Evolutionary conservation across 345 rosid genomes (phyloP).

Genomic region (Orychophragmus violaceus): DNA sequence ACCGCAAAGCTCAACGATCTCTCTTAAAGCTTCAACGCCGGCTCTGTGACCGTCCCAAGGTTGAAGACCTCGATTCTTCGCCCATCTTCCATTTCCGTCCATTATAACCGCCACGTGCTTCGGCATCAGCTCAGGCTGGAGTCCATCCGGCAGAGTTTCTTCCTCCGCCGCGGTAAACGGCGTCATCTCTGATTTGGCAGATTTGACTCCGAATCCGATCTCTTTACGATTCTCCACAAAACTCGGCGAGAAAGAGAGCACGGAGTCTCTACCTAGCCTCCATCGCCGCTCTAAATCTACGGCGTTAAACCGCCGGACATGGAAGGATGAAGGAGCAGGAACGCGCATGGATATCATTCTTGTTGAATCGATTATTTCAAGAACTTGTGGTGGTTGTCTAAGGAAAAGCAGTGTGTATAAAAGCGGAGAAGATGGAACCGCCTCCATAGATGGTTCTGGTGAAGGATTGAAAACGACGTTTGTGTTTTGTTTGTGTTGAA

Average conservation of each 20-base stretch:
- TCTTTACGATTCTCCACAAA: background rate
- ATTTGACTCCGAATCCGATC: background rate
- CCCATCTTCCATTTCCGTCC: slow-evolving; percentile 86
- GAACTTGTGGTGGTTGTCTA: background rate
- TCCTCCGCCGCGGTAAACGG: background rate
- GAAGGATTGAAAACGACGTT: slow-evolving; percentile 14
- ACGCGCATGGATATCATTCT: slow-evolving; percentile 28
- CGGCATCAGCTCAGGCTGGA: slow-evolving; percentile 50
- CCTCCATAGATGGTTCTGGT: slow-evolving; percentile 20
- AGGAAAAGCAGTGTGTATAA: slow-evolving; percentile 7
- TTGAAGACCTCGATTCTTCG: slow-evolving; percentile 45
- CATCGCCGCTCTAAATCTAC: background rate
- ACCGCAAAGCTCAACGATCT: slow-evolving; percentile 46
- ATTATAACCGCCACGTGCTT: slow-evolving; percentile 76
- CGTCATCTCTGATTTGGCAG: slow-evolving; percentile 24
- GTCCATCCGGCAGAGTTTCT: slow-evolving; percentile 43
- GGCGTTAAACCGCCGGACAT: background rate
- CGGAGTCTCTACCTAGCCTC: background rate
- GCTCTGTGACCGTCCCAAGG: slow-evolving; percentile 60
- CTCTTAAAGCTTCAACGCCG: slow-evolving; percentile 51
- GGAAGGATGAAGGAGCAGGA: slow-evolving; percentile 19
- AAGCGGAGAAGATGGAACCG: background rate
- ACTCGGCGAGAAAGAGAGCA: background rate
- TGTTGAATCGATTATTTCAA: background rate
- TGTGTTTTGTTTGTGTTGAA: slow-evolving; percentile 11